Evolutionary conservation across 441 rosid species (phyloP).

Genomic region (Erodium trifolium): DNA sequence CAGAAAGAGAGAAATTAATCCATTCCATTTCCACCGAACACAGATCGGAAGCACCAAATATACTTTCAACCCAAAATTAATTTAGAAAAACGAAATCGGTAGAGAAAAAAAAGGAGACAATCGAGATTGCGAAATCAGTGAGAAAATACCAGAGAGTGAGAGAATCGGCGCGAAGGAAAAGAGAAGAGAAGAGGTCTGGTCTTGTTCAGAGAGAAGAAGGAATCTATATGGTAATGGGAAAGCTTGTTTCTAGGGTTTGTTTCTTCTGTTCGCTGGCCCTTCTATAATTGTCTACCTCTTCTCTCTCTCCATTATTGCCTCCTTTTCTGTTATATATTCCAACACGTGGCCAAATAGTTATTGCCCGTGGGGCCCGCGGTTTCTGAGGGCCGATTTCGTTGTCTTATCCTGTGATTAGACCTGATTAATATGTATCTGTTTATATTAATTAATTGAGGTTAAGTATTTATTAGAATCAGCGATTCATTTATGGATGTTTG

Average conservation of each 20-base stretch:
- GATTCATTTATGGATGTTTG: too few relatives aligned
- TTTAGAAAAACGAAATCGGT: neutral
- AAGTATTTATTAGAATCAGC: too few relatives aligned
- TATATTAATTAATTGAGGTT: too few relatives aligned
- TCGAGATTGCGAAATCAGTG: neutral
- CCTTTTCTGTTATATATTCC: too few relatives aligned
- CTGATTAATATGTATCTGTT: too few relatives aligned
- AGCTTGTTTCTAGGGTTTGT: neutral
- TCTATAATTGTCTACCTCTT: neutral
- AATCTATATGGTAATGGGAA: neutral
- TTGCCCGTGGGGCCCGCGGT: too few relatives aligned
- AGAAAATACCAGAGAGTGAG: neutral
- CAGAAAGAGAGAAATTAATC: neutral
- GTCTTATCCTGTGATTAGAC: too few relatives aligned
- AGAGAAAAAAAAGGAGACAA: too few relatives aligned
- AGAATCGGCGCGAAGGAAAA: neutral
- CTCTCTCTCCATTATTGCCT: too few relatives aligned
- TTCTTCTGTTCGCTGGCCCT: neutral
- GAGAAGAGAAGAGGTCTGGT: too few relatives aligned
- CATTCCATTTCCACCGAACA: neutral
- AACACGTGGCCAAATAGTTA: too few relatives aligned
- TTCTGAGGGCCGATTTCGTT: too few relatives aligned
- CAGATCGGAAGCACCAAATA: neutral
- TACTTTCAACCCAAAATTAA: neutral
- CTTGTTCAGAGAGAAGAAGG: neutral